Evolutionary conservation across 495 filamentous ascomycete species (phyloP), one percentile per base, ranked within the genome.

Genomic region (Aspergillus nidulans): DNA sequence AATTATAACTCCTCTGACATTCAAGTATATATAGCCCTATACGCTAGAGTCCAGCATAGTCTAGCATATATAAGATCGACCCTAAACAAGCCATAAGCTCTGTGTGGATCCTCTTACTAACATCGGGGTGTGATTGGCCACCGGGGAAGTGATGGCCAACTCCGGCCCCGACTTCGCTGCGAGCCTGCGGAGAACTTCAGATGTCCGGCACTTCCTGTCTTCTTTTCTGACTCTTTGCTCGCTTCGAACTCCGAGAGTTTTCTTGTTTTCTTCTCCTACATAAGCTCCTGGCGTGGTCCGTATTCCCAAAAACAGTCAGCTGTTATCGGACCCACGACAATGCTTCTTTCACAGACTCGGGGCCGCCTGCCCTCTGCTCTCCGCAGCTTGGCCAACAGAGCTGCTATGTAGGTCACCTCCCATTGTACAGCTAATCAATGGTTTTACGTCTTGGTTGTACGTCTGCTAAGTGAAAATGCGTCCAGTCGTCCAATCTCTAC

Each of bases 401-500:
- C 55, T 61, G 30, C 60, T 49, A 66, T 71, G 59, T 61, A 48
- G 28, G 23, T 28, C 16, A 15, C 24, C 38, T 25, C 24, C 46
- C 20, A 25, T 40, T 19, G 28, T 18, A 28, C 42, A 9, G 6
- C 13, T 3, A 12, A 7, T 9, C 25, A 5, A 8, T 20, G 49
- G n/a, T 19, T 18, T 12, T 32, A 12, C 20, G 30, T n/a, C 36
- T 21, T 30, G 34, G 19, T 28, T 34, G 16, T 13, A 15, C 36
- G n/a, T 8, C 18, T 10, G 13, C 28, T 39, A 16, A 34, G 28
- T 47, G 47, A 58, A 70, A 30, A 66, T 46, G 16, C 25, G 1
- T 53, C 41, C 40, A 81, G 77, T 53, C 78, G 78, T 21, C 64
- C 70, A n/a, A 65, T 81, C 16, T 77, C 76, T 0, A 77, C 77